phyloP scores from a whole-genome alignment of 495 filamentous ascomycete genomes.

The Hyaloscypha finlandica region DNA sequence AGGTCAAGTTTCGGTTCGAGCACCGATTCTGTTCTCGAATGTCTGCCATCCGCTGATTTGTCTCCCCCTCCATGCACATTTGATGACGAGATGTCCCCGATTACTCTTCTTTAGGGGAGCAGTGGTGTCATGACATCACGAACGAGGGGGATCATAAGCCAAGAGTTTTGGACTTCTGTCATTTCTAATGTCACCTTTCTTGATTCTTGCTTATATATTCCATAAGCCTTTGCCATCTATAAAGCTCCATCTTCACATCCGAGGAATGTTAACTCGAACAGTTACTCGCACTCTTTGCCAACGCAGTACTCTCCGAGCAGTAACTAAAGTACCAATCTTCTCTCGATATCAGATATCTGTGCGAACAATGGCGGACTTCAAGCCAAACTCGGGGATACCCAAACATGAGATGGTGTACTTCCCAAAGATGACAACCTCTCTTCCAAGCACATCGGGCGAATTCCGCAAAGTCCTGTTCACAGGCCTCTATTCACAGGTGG shows the following conservation, averaged over 20 bases:
- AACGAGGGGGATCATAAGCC: not conserved
- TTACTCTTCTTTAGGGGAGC: not conserved
- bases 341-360: not conserved
- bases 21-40: too few species aligned
- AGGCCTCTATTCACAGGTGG: slow-evolving; percentile 62
- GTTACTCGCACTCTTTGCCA: slow-evolving; percentile 16
- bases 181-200: not conserved
- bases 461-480: slow-evolving; percentile 65
- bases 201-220: not conserved
- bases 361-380: slow-evolving; percentile 23
- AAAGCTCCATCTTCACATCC: not conserved
- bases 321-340: not conserved
- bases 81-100: slow-evolving; percentile 7
- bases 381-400: slow-evolving; percentile 42
- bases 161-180: not conserved
- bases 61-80: not conserved
- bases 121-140: not conserved
- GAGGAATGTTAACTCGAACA: slow-evolving; percentile 10
- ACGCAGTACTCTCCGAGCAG: not conserved
- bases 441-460: slow-evolving; percentile 51
- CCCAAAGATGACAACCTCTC: slow-evolving; percentile 51
- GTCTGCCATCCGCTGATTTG: not conserved
- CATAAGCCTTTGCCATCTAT: not conserved
- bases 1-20: not conserved
- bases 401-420: slow-evolving; percentile 60